These are phyloP conservation scores for Phialophora macrospora DNA, from an alignment of 2,329 filamentous ascomycete species.

Conservation along the genomic window DNA sequence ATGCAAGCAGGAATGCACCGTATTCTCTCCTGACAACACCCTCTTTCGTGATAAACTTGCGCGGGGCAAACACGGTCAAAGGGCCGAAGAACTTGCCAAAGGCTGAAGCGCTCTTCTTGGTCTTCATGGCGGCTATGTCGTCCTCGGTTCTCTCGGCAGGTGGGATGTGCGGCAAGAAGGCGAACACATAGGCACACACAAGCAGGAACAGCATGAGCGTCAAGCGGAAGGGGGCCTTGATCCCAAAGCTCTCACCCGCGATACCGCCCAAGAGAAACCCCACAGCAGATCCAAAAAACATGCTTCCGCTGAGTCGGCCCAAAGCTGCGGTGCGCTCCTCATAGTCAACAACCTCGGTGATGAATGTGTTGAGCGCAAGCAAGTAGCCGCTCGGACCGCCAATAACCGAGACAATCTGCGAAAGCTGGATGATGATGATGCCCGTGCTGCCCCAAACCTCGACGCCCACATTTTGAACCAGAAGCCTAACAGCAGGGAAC, in stretches of 20 bases:
- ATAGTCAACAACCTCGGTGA: constrained; percentile 67
- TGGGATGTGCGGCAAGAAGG: constrained; percentile 57
- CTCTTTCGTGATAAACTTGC: constrained; percentile 57
- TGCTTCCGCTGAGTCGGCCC: constrained; percentile 67
- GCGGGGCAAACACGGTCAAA: constrained; percentile 64
- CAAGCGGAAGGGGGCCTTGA: constrained; percentile 67
- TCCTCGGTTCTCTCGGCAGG: constrained; percentile 39
- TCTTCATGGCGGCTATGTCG: neutral
- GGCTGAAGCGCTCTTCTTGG: constrained; percentile 42
- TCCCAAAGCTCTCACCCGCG: constrained; percentile 66
- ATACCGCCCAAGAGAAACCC: constrained; percentile 70
- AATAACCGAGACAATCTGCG: constrained; percentile 69
- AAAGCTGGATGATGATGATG: constrained; percentile 70
- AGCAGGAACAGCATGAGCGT: constrained; percentile 63
- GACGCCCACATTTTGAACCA: constrained; percentile 69
- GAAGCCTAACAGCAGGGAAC: constrained; percentile 67
- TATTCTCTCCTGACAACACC: constrained; percentile 62
- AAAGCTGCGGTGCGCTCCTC: constrained; percentile 67
- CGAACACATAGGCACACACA: constrained; percentile 49
- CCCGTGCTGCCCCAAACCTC: constrained; percentile 63
- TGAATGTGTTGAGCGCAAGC: constrained; percentile 70
- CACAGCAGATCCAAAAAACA: constrained; percentile 69
- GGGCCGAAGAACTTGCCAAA: constrained; percentile 54
- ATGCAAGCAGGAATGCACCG: constrained; percentile 67
- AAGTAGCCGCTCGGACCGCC: constrained; percentile 73